Evolutionary conservation across 2,329 filamentous ascomycete species (phyloP), one percentile per base, ranked within the genome.

Genomic region (Fulvia fulva): DNA sequence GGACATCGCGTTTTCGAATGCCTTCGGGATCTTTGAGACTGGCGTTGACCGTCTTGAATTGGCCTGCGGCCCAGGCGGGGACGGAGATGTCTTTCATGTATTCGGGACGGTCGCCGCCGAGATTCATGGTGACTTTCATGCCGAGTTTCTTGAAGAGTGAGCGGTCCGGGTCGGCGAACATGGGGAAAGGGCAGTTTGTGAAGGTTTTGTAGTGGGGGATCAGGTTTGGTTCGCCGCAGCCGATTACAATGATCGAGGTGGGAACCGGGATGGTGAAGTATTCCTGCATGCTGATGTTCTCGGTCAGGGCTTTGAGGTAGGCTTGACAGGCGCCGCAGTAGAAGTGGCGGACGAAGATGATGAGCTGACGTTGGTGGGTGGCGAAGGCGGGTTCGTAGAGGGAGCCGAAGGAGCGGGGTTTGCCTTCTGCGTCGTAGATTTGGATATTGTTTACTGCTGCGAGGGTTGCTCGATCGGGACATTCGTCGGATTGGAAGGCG

Each of bases 361-460:
- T 65, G 11, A 76, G 65, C 49, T 76, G 74, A 9, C 74, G 67
- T 54, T 71, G 65, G 49, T 75, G 72, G 16, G 70, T 68, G 1
- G 69, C 67, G 19, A 63, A 66, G 49, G 72, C 77, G 3, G 83
- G 82, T 32, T 77, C 79, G 70, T 86, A 87, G 26, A 89, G 74
- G 65, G 81, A 84, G 72, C 82, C 82, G 73, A 90, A 90, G 0
- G 81, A 76, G 45, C 80, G 80, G 14, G 80, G 74, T 56, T 83
- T 84, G 56, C 86, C 85, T 57, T 86, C 72, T 37, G 77, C 77
- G 71, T 89, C 87, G 45, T 88, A 79, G 14, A 91, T 64, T 32
- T 68, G 71, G n/a, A 74, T 66, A 25, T 73, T 67, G 37, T 70
- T 65, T 7, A 70, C 69, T 9, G 65, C 66, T 30, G 67, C 68